These are phyloP conservation scores for Plasmopara muralis DNA, from an alignment of 352 stramenopile genomes.

Conservation along the genomic window DNA sequence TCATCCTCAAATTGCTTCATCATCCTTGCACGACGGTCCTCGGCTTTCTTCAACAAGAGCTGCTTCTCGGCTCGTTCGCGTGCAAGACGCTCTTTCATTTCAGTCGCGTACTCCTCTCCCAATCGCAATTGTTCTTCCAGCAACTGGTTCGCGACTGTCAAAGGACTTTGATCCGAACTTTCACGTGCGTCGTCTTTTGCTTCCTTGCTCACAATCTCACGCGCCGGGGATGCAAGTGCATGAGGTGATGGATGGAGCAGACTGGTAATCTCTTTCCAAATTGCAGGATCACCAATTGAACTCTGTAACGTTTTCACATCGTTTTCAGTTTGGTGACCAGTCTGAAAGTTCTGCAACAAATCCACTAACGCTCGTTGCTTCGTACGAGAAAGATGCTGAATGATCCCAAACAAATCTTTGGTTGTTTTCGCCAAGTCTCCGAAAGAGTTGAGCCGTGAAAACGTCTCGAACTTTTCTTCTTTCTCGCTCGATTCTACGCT, in stretches of 20 bases:
- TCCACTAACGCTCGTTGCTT: conserved; percentile 60
- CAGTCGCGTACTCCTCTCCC: conserved; percentile 52
- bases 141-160: conserved; percentile 30
- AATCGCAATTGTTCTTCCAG: conserved; percentile 52
- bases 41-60: conserved; percentile 37
- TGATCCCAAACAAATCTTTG: conserved; percentile 50
- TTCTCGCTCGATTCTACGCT: conserved; percentile 3
- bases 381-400: conserved; percentile 59
- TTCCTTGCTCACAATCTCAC: not conserved
- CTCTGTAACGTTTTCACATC: conserved; percentile 47
- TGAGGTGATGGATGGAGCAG: conserved; percentile 19
- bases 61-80: conserved; percentile 53
- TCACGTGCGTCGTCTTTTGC: not conserved
- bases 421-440: conserved; percentile 27
- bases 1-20: conserved; percentile 70
- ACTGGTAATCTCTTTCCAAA: conserved; percentile 68
- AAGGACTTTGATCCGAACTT: not conserved
- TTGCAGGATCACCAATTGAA: conserved; percentile 61
- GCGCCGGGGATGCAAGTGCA: not conserved
- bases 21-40: conserved; percentile 43
- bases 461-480: conserved; percentile 16
- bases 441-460: not conserved
- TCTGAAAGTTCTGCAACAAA: conserved; percentile 56
- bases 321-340: conserved; percentile 38
- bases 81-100: conserved; percentile 39